Evolutionary conservation across 768 basidiomycete species (phyloP).

Genomic region (Gymnopilus dilepis): DNA sequence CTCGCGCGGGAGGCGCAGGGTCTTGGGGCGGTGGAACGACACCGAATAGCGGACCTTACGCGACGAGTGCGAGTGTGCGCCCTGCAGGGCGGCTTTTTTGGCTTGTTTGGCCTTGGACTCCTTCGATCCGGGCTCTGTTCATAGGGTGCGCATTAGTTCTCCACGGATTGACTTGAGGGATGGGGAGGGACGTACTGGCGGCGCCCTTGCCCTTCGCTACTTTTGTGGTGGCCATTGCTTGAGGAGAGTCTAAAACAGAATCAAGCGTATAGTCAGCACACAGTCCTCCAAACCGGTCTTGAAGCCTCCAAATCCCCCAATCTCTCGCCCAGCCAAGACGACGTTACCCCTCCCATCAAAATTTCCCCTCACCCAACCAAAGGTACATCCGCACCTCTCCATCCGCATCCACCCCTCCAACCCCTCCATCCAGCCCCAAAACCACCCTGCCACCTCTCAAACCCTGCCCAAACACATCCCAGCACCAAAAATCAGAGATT

Average conservation of each 20-base stretch:
- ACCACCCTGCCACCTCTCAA: slow-evolving; percentile 7
- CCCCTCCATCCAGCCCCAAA: slow-evolving; percentile 9
- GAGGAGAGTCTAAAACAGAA: slow-evolving; percentile 16
- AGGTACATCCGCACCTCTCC: slow-evolving; percentile 23
- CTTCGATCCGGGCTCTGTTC: slow-evolving; percentile 42
- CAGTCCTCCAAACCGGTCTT: not conserved
- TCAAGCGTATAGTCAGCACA: slow-evolving; percentile 1
- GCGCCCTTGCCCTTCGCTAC: slow-evolving; percentile 68
- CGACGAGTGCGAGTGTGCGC: slow-evolving; percentile 71
- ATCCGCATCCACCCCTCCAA: slow-evolving; percentile 26
- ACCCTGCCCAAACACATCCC: not conserved
- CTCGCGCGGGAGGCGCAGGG: slow-evolving; percentile 78
- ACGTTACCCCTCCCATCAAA: not conserved
- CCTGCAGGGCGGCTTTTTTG: slow-evolving; percentile 95
- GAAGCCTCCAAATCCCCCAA: not conserved
- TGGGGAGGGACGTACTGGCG: slow-evolving; percentile 35
- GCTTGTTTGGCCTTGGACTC: slow-evolving; percentile 87
- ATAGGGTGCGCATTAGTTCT: slow-evolving; percentile 8
- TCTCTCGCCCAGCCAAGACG: not conserved
- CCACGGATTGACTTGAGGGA: not conserved
- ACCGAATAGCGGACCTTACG: slow-evolving; percentile 87
- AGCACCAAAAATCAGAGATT: slow-evolving; percentile 12
- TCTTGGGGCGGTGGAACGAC: slow-evolving; percentile 96
- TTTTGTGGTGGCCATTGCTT: slow-evolving; percentile 72
- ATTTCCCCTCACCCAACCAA: not conserved